phyloP scores from a whole-genome alignment of 2,329 filamentous ascomycete species.

The Epichloe brachyelytri region DNA sequence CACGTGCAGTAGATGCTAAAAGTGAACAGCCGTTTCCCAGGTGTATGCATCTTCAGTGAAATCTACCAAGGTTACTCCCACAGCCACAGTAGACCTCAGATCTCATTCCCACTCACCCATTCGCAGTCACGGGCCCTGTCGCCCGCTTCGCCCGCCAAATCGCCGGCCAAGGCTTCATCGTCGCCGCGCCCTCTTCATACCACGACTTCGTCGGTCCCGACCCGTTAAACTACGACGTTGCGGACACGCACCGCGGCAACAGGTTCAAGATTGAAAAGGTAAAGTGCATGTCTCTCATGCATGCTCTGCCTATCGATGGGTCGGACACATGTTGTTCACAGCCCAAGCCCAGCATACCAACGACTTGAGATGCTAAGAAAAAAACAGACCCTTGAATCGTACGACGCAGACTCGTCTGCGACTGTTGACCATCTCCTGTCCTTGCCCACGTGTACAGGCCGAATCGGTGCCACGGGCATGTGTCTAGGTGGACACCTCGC shows the following conservation, averaged over 20 bases:
- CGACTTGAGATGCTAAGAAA: background rate
- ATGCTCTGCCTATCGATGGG: no score
- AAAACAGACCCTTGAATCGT: conserved; percentile 60
- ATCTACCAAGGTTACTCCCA: conserved; percentile 74
- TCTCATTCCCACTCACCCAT: no score
- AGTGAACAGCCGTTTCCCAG: conserved; percentile 54
- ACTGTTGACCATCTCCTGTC: conserved; percentile 58
- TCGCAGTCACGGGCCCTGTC: conserved; percentile 74
- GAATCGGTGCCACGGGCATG: conserved; percentile 74
- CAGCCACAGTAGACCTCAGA: background rate
- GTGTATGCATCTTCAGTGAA: conserved; percentile 80
- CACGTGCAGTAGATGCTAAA: background rate
- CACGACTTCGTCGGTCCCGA: conserved; percentile 87
- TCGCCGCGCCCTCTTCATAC: conserved; percentile 79
- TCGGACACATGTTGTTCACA: no score
- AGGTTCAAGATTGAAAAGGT: conserved; percentile 74
- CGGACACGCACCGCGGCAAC: conserved; percentile 81
- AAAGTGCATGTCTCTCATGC: background rate
- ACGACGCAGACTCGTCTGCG: conserved; percentile 64
- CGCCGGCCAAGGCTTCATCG: conserved; percentile 84
- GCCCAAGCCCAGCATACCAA: no score
- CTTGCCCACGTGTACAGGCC: conserved; percentile 67
- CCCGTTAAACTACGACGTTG: conserved; percentile 70
- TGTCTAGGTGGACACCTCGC: conserved; percentile 85
- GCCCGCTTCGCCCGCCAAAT: conserved; percentile 84